Percentiles rank a stretch among this genome's conserved stretches.
Evolutionary conservation across 2,329 filamentous ascomycete genomes (phyloP).

Genomic region (Nannizzia gypsea): DNA sequence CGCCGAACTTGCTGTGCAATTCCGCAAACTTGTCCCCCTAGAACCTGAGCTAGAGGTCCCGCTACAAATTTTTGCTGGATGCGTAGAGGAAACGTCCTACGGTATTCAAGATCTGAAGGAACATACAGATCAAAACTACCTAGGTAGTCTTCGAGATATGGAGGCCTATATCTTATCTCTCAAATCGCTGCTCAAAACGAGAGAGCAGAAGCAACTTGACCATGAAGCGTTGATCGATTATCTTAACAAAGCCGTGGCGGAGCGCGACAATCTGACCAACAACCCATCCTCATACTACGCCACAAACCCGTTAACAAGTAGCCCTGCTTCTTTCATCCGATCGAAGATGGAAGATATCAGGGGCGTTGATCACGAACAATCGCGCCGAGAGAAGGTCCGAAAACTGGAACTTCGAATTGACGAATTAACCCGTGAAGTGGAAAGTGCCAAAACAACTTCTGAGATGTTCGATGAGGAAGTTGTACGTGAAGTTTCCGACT

Average conservation of each 20-base stretch:
- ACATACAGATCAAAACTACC: conserved; percentile 88
- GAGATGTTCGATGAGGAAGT: conserved; percentile 96
- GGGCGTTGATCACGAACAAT: conserved; percentile 90
- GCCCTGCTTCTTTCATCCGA: conserved; percentile 75
- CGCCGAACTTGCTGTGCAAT: conserved; percentile 80
- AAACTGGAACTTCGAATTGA: conserved; percentile 90
- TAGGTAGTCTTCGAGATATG: conserved; percentile 88
- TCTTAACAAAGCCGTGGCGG: conserved; percentile 75
- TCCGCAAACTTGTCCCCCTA: conserved; percentile 80
- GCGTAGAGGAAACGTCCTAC: conserved; percentile 68
- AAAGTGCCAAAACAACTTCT: conserved; percentile 70
- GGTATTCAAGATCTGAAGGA: conserved; percentile 75
- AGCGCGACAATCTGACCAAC: conserved; percentile 67
- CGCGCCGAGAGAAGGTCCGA: conserved; percentile 70
- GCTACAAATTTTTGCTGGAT: conserved; percentile 74
- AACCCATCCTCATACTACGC: conserved; percentile 50
- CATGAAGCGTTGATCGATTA: conserved; percentile 95
- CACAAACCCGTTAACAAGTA: conserved; percentile 41
- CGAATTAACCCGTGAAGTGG: conserved; percentile 78
- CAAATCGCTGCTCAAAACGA: conserved; percentile 76
- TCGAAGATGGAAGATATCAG: conserved; percentile 94
- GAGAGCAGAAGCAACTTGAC: conserved; percentile 96
- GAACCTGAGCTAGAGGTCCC: conserved; percentile 77
- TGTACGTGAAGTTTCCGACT: conserved; percentile 81
- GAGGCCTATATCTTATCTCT: conserved; percentile 82